phyloP scores from a whole-genome alignment of 2,329 filamentous ascomycete species.

The Akanthomyces lecanii region DNA sequence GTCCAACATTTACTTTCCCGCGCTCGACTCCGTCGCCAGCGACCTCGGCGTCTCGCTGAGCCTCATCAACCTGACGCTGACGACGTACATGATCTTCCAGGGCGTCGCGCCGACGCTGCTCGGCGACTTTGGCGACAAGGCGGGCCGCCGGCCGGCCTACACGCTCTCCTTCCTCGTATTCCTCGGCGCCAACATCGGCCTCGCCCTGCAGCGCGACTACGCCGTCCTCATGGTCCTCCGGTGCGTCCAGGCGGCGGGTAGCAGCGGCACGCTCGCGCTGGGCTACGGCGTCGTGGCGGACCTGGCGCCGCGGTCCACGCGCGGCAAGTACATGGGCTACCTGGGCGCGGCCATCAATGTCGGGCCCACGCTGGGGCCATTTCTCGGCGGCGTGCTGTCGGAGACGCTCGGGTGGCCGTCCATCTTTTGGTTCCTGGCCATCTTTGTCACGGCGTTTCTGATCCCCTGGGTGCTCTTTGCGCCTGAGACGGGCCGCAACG shows the following conservation, averaged over 20 bases:
- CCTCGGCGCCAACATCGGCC: conserved; percentile 53
- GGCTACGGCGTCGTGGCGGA: conserved; percentile 70
- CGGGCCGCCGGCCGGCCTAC: conserved; percentile 59
- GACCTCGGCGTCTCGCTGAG: conserved; percentile 37
- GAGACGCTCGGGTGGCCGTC: conserved; percentile 63
- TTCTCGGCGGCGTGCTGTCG: conserved; percentile 60
- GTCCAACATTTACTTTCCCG: conserved; percentile 53
- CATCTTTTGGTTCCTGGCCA: conserved; percentile 66
- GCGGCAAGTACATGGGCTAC: conserved; percentile 69
- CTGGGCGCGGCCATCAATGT: conserved; percentile 57
- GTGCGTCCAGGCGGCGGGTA: conserved; percentile 60
- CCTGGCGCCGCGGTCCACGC: conserved; percentile 61
- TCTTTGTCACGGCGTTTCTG: conserved; percentile 47
- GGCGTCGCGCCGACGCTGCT: conserved; percentile 57
- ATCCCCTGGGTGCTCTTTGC: conserved; percentile 52
- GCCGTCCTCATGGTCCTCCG: conserved; percentile 56
- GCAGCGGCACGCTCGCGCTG: conserved; percentile 66
- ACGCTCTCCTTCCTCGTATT: conserved; percentile 55
- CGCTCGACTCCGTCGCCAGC: conserved; percentile 36
- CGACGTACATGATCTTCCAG: conserved; percentile 62
- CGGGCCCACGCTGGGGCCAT: conserved; percentile 51
- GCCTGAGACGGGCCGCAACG: conserved; percentile 55
- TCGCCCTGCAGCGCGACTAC: conserved; percentile 55
- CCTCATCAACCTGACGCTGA: conserved; percentile 48
- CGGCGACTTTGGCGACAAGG: conserved; percentile 58